Evolutionary conservation across 1,284 basidiomycete species (phyloP), one percentile per base, ranked within the genome.

Genomic region (Rhodotorula sp.): DNA sequence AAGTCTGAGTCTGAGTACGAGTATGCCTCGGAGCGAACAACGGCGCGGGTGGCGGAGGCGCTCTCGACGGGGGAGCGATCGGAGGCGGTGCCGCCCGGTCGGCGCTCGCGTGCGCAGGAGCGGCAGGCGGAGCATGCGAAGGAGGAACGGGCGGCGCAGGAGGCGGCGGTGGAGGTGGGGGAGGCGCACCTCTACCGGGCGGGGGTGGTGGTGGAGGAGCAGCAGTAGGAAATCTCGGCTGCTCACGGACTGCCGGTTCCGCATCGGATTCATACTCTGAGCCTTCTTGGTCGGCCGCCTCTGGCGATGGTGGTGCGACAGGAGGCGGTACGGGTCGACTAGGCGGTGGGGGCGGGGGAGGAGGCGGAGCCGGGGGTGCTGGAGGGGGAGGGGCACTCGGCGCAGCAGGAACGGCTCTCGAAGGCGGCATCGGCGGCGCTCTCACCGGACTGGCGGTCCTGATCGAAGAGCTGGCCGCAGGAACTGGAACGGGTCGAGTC

Each of bases 1-100:
- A 60, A 14, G 45, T 30, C 26, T 45, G 26, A 18, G 44, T 60
- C 8, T 48, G 44, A 18, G 45, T 24, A 7, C 59, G 45, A 26
- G 37, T 22, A 29, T 49, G 59, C 15, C 55, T 30, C 55, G 55
- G 33, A 37, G 55, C 55, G 48, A 24, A 46, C 45, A 48, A 20
- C 26, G 54, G 44, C 14, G 56, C 60, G 3, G 70, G 61, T 24
- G 72, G 61, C 17, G 70, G 59, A 4, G 70, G 67, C 1, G 66
- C 57, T 4, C 46, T 46, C 6, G 56, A 29, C 1, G 67, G 57
- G 26, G 64, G 49, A 0, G 58, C 54, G 10, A 22, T 14, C 20
- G 63, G n/a, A 18, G 57, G 60, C 14, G 64, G 56, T 6, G 64
- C 37, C 5, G 20, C 24, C 3, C 45, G 54, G 14, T 42, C 51